These are phyloP conservation scores for Cladosporium sp. DNA, from an alignment of 2,329 filamentous ascomycete species.

Conservation along the genomic window DNA sequence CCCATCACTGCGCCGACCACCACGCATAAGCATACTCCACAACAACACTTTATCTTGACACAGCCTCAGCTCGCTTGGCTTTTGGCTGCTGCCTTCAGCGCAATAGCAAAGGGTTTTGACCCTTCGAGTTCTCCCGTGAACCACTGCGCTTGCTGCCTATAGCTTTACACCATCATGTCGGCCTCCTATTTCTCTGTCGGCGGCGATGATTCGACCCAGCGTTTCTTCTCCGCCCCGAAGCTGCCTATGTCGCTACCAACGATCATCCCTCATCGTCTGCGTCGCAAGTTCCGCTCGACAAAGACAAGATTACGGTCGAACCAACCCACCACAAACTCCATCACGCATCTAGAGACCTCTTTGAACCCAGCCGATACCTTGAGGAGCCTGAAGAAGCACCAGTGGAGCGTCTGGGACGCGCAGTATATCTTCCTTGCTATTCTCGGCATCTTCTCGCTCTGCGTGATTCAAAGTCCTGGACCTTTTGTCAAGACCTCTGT, in stretches of 20 bases:
- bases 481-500: conserved; percentile 73
- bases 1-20: conserved; percentile 6
- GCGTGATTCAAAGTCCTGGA: conserved; percentile 73
- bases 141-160: conserved; percentile 26
- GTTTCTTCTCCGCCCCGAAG: conserved; percentile 40
- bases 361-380: conserved; percentile 77
- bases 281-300: conserved; percentile 58
- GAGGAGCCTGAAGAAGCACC: conserved; percentile 68
- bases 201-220: conserved; percentile 29
- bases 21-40: background rate
- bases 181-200: conserved; percentile 26
- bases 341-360: conserved; percentile 75
- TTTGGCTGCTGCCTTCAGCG: conserved; percentile 23
- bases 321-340: conserved; percentile 60
- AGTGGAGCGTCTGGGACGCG: conserved; percentile 77
- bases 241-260: conserved; percentile 47
- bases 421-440: conserved; percentile 76
- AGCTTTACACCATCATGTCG: conserved; percentile 19
- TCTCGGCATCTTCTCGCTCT: conserved; percentile 76
- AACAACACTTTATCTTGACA: conserved; percentile 13
- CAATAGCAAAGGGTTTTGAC: conserved; percentile 19
- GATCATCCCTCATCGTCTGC: conserved; percentile 61
- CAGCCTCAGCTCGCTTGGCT: conserved; percentile 20
- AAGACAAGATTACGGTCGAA: conserved; percentile 63
- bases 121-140: conserved; percentile 17